Evolutionary conservation across 768 basidiomycete genomes (phyloP).

Genomic region (Panaeolus cyanescens): DNA sequence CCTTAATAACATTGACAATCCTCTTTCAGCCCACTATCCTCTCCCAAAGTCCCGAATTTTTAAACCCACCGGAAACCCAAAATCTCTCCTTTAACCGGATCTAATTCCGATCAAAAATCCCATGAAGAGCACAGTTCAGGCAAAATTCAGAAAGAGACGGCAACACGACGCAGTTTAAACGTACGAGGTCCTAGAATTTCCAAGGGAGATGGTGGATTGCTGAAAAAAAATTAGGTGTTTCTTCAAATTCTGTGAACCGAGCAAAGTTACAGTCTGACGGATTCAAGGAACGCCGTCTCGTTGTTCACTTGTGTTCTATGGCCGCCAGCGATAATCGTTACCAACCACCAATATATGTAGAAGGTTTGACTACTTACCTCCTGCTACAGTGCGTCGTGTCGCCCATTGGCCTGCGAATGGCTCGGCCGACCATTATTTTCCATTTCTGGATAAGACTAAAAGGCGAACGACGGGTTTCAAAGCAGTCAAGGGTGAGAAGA

Average conservation of each 20-base stretch:
- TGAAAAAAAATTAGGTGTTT: not conserved
- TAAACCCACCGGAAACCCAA: not conserved
- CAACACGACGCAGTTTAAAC: not conserved
- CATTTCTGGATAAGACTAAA: slow-evolving; percentile 10
- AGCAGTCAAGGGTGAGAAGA: not conserved
- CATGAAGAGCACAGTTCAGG: not conserved
- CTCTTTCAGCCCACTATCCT: not conserved
- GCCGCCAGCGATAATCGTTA: not conserved
- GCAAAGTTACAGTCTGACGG: not conserved
- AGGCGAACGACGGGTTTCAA: not conserved
- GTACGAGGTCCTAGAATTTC: not conserved
- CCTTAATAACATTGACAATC: slow-evolving; percentile 1
- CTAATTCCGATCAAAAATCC: slow-evolving; percentile 4
- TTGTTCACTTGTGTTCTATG: not conserved
- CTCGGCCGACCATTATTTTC: slow-evolving; percentile 10
- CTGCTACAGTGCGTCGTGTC: not conserved
- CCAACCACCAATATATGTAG: not conserved
- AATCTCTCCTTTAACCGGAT: not conserved
- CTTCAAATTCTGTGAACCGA: not conserved
- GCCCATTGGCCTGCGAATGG: not conserved
- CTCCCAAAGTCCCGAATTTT: not conserved
- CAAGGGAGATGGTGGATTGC: not conserved
- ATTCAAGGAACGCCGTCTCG: not conserved
- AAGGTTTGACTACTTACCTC: not conserved
- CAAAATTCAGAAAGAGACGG: not conserved